These are phyloP conservation scores for Phytophthora podocarpi DNA, from an alignment of 352 stramenopile species.

Conservation along the genomic window DNA sequence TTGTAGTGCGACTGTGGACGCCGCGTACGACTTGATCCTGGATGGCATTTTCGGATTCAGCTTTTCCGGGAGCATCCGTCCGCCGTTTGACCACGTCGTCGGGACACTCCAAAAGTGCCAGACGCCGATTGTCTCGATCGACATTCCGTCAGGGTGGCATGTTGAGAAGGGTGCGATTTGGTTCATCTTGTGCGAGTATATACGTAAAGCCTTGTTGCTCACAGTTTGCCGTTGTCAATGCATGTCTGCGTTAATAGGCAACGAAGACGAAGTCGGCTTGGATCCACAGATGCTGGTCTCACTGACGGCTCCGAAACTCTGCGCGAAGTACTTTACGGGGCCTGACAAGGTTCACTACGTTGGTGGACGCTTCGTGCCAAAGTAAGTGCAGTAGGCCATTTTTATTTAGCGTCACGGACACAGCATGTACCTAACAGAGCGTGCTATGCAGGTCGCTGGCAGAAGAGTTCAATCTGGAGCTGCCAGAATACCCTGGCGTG, in stretches of 20 bases:
- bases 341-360: slow-evolving; percentile 92
- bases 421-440: not conserved
- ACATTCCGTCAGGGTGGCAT: slow-evolving; percentile 98
- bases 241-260: slow-evolving; percentile 38
- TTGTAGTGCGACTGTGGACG: slow-evolving; percentile 51
- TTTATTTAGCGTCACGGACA: not conserved
- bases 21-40: slow-evolving; percentile 92
- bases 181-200: not conserved
- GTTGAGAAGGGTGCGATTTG: slow-evolving; percentile 86
- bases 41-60: slow-evolving; percentile 99
- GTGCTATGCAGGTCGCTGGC: slow-evolving; percentile 47
- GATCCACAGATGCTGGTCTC: slow-evolving; percentile 95
- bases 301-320: slow-evolving; percentile 97
- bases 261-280: slow-evolving; percentile 79
- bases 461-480: slow-evolving; percentile 65
- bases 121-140: slow-evolving; percentile 94
- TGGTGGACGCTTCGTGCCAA: slow-evolving; percentile 95
- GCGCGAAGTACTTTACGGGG: slow-evolving; percentile 88
- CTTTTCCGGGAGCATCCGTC: slow-evolving; percentile 88
- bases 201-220: not conserved
- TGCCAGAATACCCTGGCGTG: slow-evolving; percentile 60
- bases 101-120: slow-evolving; percentile 54
- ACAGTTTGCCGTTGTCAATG: not conserved
- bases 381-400: slow-evolving; percentile 57
- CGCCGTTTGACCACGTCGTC: slow-evolving; percentile 93